Evolutionary conservation across 2,329 filamentous ascomycete species (phyloP).

Genomic region (Huntiella moniliformis): DNA sequence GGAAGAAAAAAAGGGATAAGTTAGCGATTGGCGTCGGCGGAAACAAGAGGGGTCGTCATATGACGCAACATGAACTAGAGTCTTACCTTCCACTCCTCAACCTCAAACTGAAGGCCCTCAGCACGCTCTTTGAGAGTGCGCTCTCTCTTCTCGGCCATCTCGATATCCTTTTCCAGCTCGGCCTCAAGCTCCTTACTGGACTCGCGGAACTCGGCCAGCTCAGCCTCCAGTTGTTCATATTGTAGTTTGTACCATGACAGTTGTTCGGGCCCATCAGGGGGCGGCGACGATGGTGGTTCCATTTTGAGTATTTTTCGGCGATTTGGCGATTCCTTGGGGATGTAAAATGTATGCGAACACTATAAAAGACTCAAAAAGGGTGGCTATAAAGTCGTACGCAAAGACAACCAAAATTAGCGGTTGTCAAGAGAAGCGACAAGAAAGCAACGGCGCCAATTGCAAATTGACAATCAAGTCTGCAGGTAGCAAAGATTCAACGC

Average conservation of each 20-base stretch:
- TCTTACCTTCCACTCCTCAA: constrained; percentile 94
- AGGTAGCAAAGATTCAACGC: background rate
- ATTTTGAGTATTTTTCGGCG: constrained; percentile 23
- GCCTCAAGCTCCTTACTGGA: constrained; percentile 87
- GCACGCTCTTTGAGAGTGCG: constrained; percentile 70
- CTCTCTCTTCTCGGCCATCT: constrained; percentile 86
- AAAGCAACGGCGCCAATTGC: background rate
- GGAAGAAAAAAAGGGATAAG: constrained; percentile 1
- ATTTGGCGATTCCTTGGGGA: constrained; percentile 6
- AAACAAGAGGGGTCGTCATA: constrained; percentile 1
- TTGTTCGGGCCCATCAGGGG: constrained; percentile 48
- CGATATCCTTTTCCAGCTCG: constrained; percentile 89
- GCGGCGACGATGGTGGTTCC: constrained; percentile 45
- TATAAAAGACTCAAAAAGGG: background rate
- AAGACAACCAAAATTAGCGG: background rate
- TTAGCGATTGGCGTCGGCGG: background rate
- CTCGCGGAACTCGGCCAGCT: constrained; percentile 82
- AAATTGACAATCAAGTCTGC: background rate
- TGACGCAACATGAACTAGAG: background rate
- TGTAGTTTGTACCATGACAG: constrained; percentile 90
- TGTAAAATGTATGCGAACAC: background rate
- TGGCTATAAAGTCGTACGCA: background rate
- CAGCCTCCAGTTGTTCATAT: constrained; percentile 79
- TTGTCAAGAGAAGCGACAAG: background rate
- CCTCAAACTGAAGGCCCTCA: constrained; percentile 68